Evolutionary conservation across 2,329 filamentous ascomycete genomes (phyloP).

Genomic region (Clonostachys chloroleuca): DNA sequence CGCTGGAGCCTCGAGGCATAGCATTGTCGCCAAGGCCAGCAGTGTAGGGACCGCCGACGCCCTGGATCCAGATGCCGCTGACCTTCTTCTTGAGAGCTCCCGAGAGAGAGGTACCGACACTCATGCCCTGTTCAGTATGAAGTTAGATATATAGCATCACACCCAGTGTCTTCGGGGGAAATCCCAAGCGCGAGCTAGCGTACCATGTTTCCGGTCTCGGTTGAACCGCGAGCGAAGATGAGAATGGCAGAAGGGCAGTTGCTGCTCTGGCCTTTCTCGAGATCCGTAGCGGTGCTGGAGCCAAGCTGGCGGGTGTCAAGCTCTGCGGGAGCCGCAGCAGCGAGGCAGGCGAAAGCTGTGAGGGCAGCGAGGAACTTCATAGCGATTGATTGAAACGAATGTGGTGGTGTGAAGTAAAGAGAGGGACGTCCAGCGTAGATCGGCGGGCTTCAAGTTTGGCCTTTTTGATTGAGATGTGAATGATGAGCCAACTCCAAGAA

Average conservation of each 20-base stretch:
- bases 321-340: constrained; percentile 2
- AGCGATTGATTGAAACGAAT: not conserved
- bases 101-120: constrained; percentile 18
- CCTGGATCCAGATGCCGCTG: constrained; percentile 32
- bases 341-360: constrained; percentile 8
- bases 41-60: constrained; percentile 32
- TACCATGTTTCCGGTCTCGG: constrained; percentile 31
- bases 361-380: constrained; percentile 18
- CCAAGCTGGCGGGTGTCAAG: constrained; percentile 9
- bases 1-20: constrained; percentile 26
- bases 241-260: constrained; percentile 29
- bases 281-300: constrained; percentile 14
- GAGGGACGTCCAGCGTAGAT: too few relatives aligned
- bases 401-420: too few relatives aligned
- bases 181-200: not conserved
- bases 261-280: constrained; percentile 14
- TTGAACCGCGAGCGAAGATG: constrained; percentile 32
- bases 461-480: too few relatives aligned
- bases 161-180: not conserved
- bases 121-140: constrained; percentile 10
- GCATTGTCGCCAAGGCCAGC: constrained; percentile 27
- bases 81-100: constrained; percentile 19
- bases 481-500: too few relatives aligned
- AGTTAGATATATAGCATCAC: not conserved
- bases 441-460: too few relatives aligned